Evolutionary conservation across 2,329 filamentous ascomycete genomes (phyloP).

Genomic region (Camillea tinctor): DNA sequence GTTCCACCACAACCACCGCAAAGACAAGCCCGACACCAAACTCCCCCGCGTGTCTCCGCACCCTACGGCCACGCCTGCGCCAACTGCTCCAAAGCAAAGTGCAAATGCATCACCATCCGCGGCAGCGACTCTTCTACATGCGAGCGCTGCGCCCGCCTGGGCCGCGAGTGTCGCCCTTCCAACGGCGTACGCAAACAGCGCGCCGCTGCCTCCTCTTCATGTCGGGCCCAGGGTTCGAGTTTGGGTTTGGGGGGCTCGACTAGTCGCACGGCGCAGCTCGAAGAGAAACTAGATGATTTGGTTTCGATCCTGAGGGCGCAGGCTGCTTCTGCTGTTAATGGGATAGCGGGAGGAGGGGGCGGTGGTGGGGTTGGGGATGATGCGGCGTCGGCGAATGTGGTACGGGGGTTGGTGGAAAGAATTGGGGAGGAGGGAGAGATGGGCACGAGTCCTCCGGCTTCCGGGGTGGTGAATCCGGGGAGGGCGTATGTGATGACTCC

Average conservation of each 20-base stretch:
- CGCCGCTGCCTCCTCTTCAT: constrained; percentile 10
- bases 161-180: constrained; percentile 40
- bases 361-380: not conserved
- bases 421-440: not conserved
- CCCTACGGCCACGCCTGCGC: constrained; percentile 42
- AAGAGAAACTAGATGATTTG: constrained; percentile 32
- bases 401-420: not conserved
- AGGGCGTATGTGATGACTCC: not conserved
- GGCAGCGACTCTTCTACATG: constrained; percentile 22
- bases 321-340: constrained; percentile 9
- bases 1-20: constrained; percentile 4
- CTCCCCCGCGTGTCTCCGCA: constrained; percentile 26
- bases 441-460: not conserved
- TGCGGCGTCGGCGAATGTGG: not conserved
- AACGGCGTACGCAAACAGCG: constrained; percentile 33
- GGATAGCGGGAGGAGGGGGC: constrained; percentile 3
- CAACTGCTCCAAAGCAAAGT: constrained; percentile 44
- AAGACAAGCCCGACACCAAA: no score
- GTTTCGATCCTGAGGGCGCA: constrained; percentile 30
- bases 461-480: not conserved
- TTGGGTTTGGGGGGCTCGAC: constrained; percentile 1
- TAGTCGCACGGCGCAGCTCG: constrained; percentile 25
- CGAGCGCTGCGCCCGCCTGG: constrained; percentile 42
- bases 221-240: constrained; percentile 2
- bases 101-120: constrained; percentile 41